These are phyloP conservation scores for Aspergillus sp. DNA, from an alignment of 2,329 filamentous ascomycete genomes.

Conservation along the genomic window DNA sequence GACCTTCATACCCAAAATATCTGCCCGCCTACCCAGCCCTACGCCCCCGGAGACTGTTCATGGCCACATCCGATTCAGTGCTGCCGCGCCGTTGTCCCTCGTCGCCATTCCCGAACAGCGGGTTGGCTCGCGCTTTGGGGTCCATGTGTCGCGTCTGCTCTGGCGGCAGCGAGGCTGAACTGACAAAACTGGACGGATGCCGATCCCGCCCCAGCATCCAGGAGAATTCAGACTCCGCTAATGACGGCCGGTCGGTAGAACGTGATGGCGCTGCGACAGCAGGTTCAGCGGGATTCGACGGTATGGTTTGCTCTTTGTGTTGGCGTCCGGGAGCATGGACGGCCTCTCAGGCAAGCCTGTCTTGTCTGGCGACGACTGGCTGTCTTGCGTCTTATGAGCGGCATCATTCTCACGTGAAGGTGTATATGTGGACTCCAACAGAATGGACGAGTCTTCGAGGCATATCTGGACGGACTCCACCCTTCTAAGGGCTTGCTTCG, in stretches of 20 bases:
- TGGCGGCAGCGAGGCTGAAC: slow-evolving; percentile 34
- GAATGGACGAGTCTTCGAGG: slow-evolving; percentile 31
- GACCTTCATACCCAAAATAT: too few relatives aligned
- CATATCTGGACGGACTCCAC: slow-evolving; percentile 36
- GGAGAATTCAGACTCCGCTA: slow-evolving; percentile 40
- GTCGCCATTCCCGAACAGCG: slow-evolving; percentile 26
- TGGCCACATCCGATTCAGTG: background rate
- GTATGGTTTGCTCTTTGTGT: too few relatives aligned
- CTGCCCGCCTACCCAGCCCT: too few relatives aligned
- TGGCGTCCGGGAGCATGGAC: too few relatives aligned
- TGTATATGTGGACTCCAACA: slow-evolving; percentile 10
- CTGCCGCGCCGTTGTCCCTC: slow-evolving; percentile 12
- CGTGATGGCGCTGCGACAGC: slow-evolving; percentile 15
- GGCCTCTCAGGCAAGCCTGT: background rate
- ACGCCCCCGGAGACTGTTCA: background rate
- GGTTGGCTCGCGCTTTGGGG: slow-evolving; percentile 20
- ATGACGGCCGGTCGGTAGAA: slow-evolving; percentile 27
- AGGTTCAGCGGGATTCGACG: background rate
- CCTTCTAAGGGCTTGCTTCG: slow-evolving; percentile 31
- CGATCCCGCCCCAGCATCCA: slow-evolving; percentile 42
- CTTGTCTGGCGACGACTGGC: background rate
- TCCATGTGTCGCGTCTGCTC: slow-evolving; percentile 34
- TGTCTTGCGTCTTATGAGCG: background rate
- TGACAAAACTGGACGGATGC: slow-evolving; percentile 37
- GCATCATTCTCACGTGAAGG: background rate